phyloP scores from a whole-genome alignment of 1,284 basidiomycete genomes.

The Phellopilus nigrolimitatus region DNA sequence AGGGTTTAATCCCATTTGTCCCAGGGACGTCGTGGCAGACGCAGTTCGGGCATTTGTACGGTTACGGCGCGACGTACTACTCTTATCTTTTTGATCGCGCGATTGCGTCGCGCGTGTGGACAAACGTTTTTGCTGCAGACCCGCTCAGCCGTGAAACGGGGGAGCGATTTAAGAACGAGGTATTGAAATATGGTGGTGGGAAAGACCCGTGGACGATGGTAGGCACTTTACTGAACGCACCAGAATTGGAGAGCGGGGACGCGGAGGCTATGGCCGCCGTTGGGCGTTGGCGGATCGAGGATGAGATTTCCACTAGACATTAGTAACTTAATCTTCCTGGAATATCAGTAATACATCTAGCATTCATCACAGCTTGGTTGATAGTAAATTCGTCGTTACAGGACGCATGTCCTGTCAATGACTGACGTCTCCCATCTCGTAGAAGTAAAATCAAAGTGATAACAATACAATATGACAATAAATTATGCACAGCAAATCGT shows the following conservation, averaged over 20 bases:
- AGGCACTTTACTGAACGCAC: constrained; percentile 62
- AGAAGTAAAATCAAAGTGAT: no score
- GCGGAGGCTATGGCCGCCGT: constrained; percentile 83
- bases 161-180: constrained; percentile 74
- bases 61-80: constrained; percentile 97
- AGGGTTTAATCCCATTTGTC: constrained; percentile 79
- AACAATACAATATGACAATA: no score
- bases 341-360: no score
- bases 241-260: constrained; percentile 65
- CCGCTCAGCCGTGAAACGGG: constrained; percentile 65
- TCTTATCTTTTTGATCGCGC: constrained; percentile 95
- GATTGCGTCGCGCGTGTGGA: constrained; percentile 89
- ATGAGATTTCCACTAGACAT: constrained; percentile 42
- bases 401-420: no score
- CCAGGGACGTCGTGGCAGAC: constrained; percentile 88
- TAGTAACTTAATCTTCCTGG: constrained; percentile 10
- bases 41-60: constrained; percentile 92
- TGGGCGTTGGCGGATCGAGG: constrained; percentile 80
- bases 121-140: constrained; percentile 62
- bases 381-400: no score
- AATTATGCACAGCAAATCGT: no score
- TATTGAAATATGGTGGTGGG: constrained; percentile 83
- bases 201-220: constrained; percentile 95
- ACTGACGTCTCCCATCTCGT: no score
- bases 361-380: no score